Base-by-base conservation (phyloP, 2,329 filamentous ascomycete genomes). In the Ascosphaera aggregata region DNA sequence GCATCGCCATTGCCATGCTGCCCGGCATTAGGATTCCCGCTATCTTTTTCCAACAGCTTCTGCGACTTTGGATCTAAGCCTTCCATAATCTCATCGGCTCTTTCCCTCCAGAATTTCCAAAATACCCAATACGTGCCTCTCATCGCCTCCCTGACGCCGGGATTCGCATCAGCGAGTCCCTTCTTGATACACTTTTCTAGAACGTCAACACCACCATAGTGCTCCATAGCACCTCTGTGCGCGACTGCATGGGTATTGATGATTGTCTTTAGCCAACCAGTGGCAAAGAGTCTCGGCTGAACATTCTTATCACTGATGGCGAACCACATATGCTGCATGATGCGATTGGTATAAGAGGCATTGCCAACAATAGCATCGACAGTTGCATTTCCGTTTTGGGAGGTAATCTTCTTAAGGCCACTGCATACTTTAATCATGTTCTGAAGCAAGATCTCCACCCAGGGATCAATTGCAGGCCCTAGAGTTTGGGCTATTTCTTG, bases 231-330 rank as follows among this genome's bases (percentile, higher is more conserved):
- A 44, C 63, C 70, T 59, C 84, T 92, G 57, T 93, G 80, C 44
- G 71, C 40, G 16, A 47, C 66, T 1, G 70, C 62, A 52, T 91
- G 80, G 48, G 81, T 80, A 47, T 68, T 75, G 31, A 98, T 60
- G 16, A 95, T 57, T 1, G 77, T 91, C 56, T 76, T 80, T 20
- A 95, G 60, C 89, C 89, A 98, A 5, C 69, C 75, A 2, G 78
- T 66, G 1, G 76, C 77, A 55, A 76, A 92, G 1, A 71, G 71
- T 43, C 89, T 73, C 13, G 85, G 77, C 51, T 89, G 79, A 2
- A 85, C 76, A 51, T 94, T 95, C 62, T 94, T 95, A 61, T 98
- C 86, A 53, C 91, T 78, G 44, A 71, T 78, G 18, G 86, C 85
- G 40, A 63, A 61, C 63, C 74, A 80, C 37, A 95, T 64, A 50